phyloP scores from a whole-genome alignment of 177 flowering plant genomes.

The Telopea speciosissima region DNA sequence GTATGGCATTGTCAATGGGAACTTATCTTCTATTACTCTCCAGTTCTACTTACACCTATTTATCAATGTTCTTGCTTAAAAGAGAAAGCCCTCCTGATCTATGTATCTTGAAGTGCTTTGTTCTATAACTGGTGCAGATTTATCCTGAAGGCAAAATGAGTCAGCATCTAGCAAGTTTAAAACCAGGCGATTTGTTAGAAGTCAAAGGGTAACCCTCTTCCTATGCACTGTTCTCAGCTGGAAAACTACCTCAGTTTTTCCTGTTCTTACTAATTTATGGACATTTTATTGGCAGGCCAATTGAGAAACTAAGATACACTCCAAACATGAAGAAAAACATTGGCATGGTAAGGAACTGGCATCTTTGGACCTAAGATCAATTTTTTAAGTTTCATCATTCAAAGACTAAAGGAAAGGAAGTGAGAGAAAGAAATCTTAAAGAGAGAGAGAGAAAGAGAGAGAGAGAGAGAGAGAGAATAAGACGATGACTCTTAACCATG shows the following conservation, averaged over 20 bases:
- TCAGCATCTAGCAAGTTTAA: slow-evolving; percentile 77
- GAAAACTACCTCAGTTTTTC: neutral
- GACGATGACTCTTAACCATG: neutral
- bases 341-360: slow-evolving; percentile 80
- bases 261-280: neutral
- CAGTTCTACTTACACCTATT: neutral
- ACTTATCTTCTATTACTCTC: neutral
- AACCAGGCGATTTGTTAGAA: slow-evolving; percentile 90
- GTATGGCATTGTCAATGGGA: slow-evolving; percentile 26
- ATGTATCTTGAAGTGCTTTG: neutral
- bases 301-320: slow-evolving; percentile 84
- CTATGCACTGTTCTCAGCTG: neutral
- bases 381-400: neutral
- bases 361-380: neutral
- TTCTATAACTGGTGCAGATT: slow-evolving; percentile 14
- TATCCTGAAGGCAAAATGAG: slow-evolving; percentile 99
- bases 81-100: neutral
- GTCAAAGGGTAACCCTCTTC: slow-evolving; percentile 77
- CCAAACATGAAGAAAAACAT: slow-evolving; percentile 97
- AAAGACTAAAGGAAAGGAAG: neutral
- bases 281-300: slow-evolving; percentile 63
- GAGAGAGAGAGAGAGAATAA: neutral
- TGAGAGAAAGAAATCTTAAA: neutral
- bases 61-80: neutral
- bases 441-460: neutral